These are phyloP conservation scores for Asterophora lycoperdoides DNA, from an alignment of 768 basidiomycete species.

Conservation along the genomic window DNA sequence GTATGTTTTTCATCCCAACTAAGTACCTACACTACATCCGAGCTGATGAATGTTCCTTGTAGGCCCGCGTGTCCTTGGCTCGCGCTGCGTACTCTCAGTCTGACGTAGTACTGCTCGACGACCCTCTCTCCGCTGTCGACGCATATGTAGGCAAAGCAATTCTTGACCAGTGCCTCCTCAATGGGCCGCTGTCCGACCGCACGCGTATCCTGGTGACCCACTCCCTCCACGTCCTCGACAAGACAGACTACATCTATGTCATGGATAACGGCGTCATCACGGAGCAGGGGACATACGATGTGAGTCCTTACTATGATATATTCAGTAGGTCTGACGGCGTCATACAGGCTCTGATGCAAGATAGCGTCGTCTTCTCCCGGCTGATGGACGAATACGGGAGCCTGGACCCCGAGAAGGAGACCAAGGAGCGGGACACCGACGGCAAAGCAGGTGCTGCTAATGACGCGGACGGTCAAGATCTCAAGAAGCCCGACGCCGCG, in stretches of 20 bases:
- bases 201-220: slow-evolving; percentile 64
- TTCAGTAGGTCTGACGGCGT: not conserved
- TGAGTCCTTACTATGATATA: slow-evolving; percentile 19
- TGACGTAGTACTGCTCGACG: slow-evolving; percentile 76
- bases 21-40: not conserved
- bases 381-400: slow-evolving; percentile 57
- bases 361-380: slow-evolving; percentile 40
- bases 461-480: slow-evolving; percentile 11
- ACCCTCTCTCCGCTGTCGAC: slow-evolving; percentile 78
- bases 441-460: not conserved
- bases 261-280: slow-evolving; percentile 55
- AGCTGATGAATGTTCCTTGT: slow-evolving; percentile 2
- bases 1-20: slow-evolving; percentile 14
- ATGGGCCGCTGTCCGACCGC: slow-evolving; percentile 46
- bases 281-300: slow-evolving; percentile 60
- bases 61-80: slow-evolving; percentile 75
- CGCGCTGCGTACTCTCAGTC: slow-evolving; percentile 71
- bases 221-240: slow-evolving; percentile 53
- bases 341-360: slow-evolving; percentile 40
- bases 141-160: slow-evolving; percentile 69
- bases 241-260: slow-evolving; percentile 60
- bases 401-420: slow-evolving; percentile 32
- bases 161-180: slow-evolving; percentile 55
- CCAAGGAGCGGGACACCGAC: slow-evolving; percentile 12
- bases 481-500: slow-evolving; percentile 26